Conservation (phyloP, 208 protist species). For the Wallacemonas sp. region DNA sequence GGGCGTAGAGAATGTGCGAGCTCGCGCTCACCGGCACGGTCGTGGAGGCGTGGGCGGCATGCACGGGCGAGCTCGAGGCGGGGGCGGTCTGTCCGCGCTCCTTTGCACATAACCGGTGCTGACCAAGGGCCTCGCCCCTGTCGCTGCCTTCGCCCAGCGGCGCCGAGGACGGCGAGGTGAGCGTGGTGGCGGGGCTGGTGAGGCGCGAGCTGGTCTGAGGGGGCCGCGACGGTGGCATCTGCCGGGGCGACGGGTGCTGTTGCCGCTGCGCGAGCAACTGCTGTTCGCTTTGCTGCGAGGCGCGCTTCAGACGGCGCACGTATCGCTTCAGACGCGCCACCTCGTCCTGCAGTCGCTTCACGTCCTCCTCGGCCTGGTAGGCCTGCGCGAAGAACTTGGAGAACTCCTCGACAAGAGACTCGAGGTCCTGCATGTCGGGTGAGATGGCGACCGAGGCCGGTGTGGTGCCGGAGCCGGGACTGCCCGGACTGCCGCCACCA, state of each 20-base stretch:
- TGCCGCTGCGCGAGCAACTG: background rate
- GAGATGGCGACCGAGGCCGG: conserved; percentile 21
- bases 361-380: conserved; percentile 37
- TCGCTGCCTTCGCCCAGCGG: background rate
- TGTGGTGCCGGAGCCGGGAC: background rate
- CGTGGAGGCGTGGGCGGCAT: background rate
- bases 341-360: conserved; percentile 47
- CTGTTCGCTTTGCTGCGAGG: background rate
- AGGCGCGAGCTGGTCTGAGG: background rate
- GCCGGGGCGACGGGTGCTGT: background rate
- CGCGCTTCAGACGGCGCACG: background rate
- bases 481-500: background rate
- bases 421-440: conserved; percentile 65
- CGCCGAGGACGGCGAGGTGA: background rate
- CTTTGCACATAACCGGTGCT: background rate
- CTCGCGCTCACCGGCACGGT: background rate
- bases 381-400: conserved; percentile 47
- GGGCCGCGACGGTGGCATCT: background rate
- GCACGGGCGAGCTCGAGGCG: background rate
- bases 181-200: background rate
- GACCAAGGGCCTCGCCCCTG: background rate
- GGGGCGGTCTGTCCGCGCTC: background rate
- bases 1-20: conserved; percentile 9
- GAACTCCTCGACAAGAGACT: conserved; percentile 79
- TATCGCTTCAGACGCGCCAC: conserved; percentile 12